These are phyloP conservation scores for Basipetospora sp. DNA, from an alignment of 2,329 filamentous ascomycete genomes.

Conservation along the genomic window DNA sequence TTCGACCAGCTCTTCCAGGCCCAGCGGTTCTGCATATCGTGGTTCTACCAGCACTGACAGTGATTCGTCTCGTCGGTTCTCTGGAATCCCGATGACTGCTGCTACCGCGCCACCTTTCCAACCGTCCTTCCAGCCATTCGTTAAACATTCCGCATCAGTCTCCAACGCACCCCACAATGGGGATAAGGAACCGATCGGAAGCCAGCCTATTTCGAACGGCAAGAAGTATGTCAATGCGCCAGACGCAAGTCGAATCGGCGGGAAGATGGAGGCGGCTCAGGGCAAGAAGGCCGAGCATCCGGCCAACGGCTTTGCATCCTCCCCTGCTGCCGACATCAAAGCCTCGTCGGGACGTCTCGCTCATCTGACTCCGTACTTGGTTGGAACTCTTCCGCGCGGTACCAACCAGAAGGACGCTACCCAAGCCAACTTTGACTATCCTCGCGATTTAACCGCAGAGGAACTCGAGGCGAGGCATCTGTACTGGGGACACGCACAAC, in stretches of 20 bases:
- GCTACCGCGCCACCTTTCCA: slow-evolving; percentile 36
- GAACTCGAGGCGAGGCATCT: slow-evolving; percentile 44
- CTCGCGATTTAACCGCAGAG: slow-evolving; percentile 41
- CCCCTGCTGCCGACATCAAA: background rate
- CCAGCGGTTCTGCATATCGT: background rate
- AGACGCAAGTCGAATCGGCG: background rate
- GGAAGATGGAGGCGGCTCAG: slow-evolving; percentile 6
- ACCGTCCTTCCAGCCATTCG: slow-evolving; percentile 13
- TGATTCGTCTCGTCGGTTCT: slow-evolving; percentile 19
- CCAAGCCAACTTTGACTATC: slow-evolving; percentile 38
- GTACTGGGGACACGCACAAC: slow-evolving; percentile 45
- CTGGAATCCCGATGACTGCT: slow-evolving; percentile 28
- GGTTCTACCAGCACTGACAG: slow-evolving; percentile 6
- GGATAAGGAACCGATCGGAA: background rate
- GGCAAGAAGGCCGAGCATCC: background rate
- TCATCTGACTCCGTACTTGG: slow-evolving; percentile 33
- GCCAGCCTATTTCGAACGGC: background rate
- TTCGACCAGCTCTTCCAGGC: background rate
- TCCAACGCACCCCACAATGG: slow-evolving; percentile 1
- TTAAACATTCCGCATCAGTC: background rate
- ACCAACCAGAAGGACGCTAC: slow-evolving; percentile 25
- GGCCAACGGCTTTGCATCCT: background rate
- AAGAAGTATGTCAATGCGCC: background rate
- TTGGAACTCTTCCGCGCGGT: slow-evolving; percentile 35
- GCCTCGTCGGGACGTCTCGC: background rate